These are phyloP conservation scores for Backusella australiensis DNA, from an alignment of 192 early-diverging fungal species.

Conservation along the genomic window DNA sequence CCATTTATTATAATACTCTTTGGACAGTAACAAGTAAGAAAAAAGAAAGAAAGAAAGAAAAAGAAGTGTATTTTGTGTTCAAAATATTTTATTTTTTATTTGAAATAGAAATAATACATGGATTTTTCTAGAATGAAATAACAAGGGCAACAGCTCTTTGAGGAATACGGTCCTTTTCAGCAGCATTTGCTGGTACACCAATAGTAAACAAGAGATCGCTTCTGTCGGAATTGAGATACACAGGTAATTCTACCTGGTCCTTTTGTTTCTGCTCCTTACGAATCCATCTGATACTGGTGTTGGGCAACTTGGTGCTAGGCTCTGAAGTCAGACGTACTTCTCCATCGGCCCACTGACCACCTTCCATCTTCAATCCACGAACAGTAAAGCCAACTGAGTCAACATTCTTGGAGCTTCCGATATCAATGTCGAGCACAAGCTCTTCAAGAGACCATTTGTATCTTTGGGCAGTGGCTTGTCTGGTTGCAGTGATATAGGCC, in stretches of 20 bases:
- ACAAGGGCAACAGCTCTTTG: constrained; percentile 62
- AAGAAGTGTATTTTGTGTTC: no score
- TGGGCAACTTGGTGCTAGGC: constrained; percentile 28
- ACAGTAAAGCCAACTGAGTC: constrained; percentile 17
- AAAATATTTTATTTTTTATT: no score
- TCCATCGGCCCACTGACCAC: constrained; percentile 42
- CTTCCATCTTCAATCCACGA: constrained; percentile 48
- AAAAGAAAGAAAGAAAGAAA: no score
- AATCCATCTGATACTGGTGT: constrained; percentile 43
- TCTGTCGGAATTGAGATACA: constrained; percentile 69
- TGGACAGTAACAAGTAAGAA: no score
- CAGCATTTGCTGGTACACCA: constrained; percentile 29
- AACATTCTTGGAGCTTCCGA: constrained; percentile 28
- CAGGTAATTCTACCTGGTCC: constrained; percentile 43
- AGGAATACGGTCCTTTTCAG: constrained; percentile 40
- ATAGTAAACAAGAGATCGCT: constrained; percentile 56
- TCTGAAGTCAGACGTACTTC: constrained; percentile 30
- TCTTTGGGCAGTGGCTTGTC: constrained; percentile 78
- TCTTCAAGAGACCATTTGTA: constrained; percentile 81
- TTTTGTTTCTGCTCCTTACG: constrained; percentile 13
- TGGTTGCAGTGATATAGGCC: constrained; percentile 89
- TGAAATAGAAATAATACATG: not conserved
- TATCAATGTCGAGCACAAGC: constrained; percentile 54
- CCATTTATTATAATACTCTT: not conserved
- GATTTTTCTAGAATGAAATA: constrained; percentile 30